phyloP scores from a whole-genome alignment of 2,329 filamentous ascomycete genomes.

The Tolypocladium cylindrosporum region DNA sequence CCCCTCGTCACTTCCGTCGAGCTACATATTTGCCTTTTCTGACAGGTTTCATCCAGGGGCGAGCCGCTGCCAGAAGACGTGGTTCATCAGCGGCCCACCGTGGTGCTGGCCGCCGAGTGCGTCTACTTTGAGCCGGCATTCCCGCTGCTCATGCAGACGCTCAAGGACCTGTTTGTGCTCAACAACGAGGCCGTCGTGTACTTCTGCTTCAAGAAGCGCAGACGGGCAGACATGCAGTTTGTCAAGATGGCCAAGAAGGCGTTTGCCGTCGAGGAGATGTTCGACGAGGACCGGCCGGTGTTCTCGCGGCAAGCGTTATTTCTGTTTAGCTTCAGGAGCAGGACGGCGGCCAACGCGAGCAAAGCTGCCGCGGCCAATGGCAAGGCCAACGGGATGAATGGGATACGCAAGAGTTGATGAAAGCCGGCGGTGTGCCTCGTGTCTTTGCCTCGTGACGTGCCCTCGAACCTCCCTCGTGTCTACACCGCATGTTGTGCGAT shows the following conservation, averaged over 20 bases:
- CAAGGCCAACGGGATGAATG: background rate
- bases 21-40: background rate
- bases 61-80: slow-evolving; percentile 46
- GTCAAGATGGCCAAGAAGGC: slow-evolving; percentile 59
- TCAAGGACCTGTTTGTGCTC: slow-evolving; percentile 63
- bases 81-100: slow-evolving; percentile 52
- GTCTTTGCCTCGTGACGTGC: background rate
- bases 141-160: slow-evolving; percentile 70
- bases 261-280: slow-evolving; percentile 53
- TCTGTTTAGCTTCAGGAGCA: slow-evolving; percentile 45
- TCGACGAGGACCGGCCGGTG: slow-evolving; percentile 47
- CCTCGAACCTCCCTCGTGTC: background rate
- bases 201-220: slow-evolving; percentile 93
- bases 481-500: background rate
- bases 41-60: slow-evolving; percentile 35
- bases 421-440: background rate
- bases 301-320: slow-evolving; percentile 51
- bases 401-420: background rate
- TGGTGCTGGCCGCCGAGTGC: slow-evolving; percentile 91
- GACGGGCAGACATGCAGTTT: slow-evolving; percentile 69
- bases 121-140: slow-evolving; percentile 97
- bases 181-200: slow-evolving; percentile 55
- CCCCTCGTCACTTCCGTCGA: background rate
- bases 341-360: background rate
- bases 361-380: background rate